phyloP scores from a whole-genome alignment of 2,329 filamentous ascomycete species.

The Penicillium fuscoglaucum region DNA sequence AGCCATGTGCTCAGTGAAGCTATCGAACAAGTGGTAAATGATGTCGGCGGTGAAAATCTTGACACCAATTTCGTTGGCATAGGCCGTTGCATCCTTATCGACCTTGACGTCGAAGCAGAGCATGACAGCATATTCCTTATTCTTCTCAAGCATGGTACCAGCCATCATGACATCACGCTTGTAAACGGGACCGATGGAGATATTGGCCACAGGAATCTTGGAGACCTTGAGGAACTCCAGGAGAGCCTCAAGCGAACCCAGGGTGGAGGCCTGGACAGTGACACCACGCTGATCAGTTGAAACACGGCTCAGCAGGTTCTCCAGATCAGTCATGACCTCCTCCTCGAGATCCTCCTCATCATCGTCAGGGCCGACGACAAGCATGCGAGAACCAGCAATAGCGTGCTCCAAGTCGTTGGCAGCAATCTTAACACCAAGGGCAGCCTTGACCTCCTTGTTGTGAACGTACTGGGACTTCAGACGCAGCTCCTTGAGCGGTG shows the following conservation, averaged over 20 bases:
- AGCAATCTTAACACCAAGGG: conserved; percentile 97
- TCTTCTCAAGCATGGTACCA: conserved; percentile 94
- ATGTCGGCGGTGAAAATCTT: conserved; percentile 99
- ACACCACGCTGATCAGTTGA: conserved; percentile 92
- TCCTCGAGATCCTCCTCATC: conserved; percentile 96
- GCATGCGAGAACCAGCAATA: conserved; percentile 90
- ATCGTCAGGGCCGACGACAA: conserved; percentile 91
- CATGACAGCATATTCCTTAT: conserved; percentile 96
- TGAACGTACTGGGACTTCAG: conserved; percentile 96
- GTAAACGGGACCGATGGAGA: conserved; percentile 95
- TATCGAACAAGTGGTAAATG: conserved; percentile 97
- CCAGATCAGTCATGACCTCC: conserved; percentile 93
- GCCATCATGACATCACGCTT: conserved; percentile 96
- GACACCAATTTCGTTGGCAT: conserved; percentile 90
- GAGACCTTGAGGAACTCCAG: conserved; percentile 93
- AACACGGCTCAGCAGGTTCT: conserved; percentile 85
- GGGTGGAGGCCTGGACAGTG: conserved; percentile 93
- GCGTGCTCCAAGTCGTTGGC: conserved; percentile 93
- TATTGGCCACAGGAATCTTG: conserved; percentile 97
- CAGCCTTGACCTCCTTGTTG: conserved; percentile 98
- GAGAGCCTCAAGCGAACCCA: conserved; percentile 92
- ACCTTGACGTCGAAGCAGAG: conserved; percentile 99
- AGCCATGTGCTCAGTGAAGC: conserved; percentile 93
- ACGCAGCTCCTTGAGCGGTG: conserved; percentile 87
- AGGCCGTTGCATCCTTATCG: conserved; percentile 88